Base-by-base conservation (phyloP, 805 yeast species). In the Grigorovia yakushimaensis region DNA sequence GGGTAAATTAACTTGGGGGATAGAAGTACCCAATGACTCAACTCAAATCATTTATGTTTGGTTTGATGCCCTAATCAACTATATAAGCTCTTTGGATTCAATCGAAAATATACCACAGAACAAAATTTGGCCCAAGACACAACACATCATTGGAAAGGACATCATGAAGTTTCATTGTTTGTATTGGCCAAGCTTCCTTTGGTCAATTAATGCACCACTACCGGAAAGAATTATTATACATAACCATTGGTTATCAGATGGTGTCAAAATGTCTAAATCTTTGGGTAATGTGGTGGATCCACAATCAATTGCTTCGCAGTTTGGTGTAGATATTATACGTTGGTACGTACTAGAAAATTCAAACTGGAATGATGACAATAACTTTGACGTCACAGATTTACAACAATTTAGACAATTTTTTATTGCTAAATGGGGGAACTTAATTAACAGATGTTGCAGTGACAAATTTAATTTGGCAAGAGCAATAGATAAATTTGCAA, bases 261-360 rank as follows among this genome's bases (percentile, higher is more conserved):
- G 98, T 0, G 70, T 79, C 41, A 93, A 93, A 61, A 93, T 93
- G 98, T 85, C 95, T 44, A 93, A 93, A 58, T 82, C 94, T 48
- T 68, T 81, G 47, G 96, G 97, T 0, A 93, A 93, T 60, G 97
- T 91, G 9, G 94, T 91, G 5, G 97, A 93, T 58, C 98, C 98
- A 0, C 60, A 84, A 18, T 76, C 69, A n/a, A 72, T 82, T 27
- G 70, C 78, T 4, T 70, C 76, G 0, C 62, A 71, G 39, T 86
- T 84, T 56, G 96, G 88, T 0, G 63, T 73, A n/a, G 93, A 85
- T 62, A 66, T 85, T 0, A 66, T 88, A 39, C 72, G 96, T 51
- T 81, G 86, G 65, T 88, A 81, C 60, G 66, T 93, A 49, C 73
- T 82, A 65, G 85, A 82, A 55, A 82, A 82, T 59, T 82, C 95